phyloP scores from a whole-genome alignment of 768 basidiomycete species.

The Lanmaoa rubissima region DNA sequence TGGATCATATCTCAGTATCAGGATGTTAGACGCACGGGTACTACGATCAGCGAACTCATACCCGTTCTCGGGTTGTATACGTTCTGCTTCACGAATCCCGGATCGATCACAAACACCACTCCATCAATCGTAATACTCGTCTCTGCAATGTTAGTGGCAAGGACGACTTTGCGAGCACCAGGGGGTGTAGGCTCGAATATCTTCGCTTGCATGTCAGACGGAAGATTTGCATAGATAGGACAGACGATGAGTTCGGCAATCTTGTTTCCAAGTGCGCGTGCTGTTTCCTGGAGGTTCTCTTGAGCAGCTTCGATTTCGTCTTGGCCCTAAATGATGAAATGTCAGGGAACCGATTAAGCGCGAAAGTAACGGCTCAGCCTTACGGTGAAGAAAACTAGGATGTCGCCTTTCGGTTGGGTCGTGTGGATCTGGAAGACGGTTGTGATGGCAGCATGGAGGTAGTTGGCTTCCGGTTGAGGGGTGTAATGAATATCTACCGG shows the following conservation, averaged over 20 bases:
- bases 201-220: conserved; percentile 98
- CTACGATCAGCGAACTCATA: conserved; percentile 95
- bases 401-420: conserved; percentile 96
- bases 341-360: background rate
- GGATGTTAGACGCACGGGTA: conserved; percentile 65
- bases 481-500: conserved; percentile 99
- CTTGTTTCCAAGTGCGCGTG: conserved; percentile 93
- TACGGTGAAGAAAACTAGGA: conserved; percentile 95
- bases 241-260: conserved; percentile 92
- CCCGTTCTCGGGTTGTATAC: conserved; percentile 98
- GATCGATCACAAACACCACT: conserved; percentile 98
- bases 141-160: conserved; percentile 99
- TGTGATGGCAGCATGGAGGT: conserved; percentile 97
- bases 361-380: conserved; percentile 22
- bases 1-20: background rate
- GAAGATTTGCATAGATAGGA: conserved; percentile 98
- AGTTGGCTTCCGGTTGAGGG: conserved; percentile 98
- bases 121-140: conserved; percentile 99
- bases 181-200: conserved; percentile 99
- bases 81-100: conserved; percentile 99
- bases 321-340: conserved; percentile 60
- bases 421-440: conserved; percentile 99
- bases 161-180: conserved; percentile 93
- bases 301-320: conserved; percentile 98
- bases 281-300: conserved; percentile 94